Base-by-base conservation (phyloP, 2,329 filamentous ascomycete genomes). In the Colletotrichum eleusines region DNA sequence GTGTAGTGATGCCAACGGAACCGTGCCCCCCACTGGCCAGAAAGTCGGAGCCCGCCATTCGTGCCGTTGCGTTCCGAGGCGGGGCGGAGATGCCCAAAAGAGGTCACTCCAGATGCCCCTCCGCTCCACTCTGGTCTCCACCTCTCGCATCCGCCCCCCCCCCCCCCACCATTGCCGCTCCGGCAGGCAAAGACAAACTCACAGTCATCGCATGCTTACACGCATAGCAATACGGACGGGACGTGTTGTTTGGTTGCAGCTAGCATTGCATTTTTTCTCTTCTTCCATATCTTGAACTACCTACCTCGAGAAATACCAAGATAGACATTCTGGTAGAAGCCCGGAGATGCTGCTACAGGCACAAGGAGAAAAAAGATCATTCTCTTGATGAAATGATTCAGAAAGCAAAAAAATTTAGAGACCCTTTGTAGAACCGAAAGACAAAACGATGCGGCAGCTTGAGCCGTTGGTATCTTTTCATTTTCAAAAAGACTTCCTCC, bases 81-180 rank as follows among this genome's bases (percentile, higher is more conserved):
- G 67, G 67, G 59, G 71, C 71, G 71, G 71, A 71, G 68, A 63
- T 68, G 63, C 71, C 71, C 68, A 71, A 73, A 71, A 48, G 55
- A 63, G 71, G 40, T 62, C 26, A 40, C 33, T 54, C 63, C 42
- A 60, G 38, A 18, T 31, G 14, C 4, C 42, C n/a, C n/a, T n/a
- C n/a, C n/a, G n/a, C n/a, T 18, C 42, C 18, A 44, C 2, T 44
- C 9, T 6, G 9, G 9, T n/a, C 31, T 35, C 51, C 46, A 48
- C 44, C 38, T 53, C 55, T n/a, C 28, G n/a, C 63, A 55, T 60
- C 54, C 66, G 42, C 31, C 46, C 63, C n/a, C n/a, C n/a, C n/a
- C n/a, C n/a, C n/a, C n/a, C n/a, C n/a, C n/a, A n/a, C n/a, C n/a
- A n/a, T n/a, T n/a, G n/a, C n/a, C n/a, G n/a, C n/a, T n/a, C n/a